These are phyloP conservation scores for Teunomyces cretensis DNA, from an alignment of 805 yeast species.

Conservation along the genomic window DNA sequence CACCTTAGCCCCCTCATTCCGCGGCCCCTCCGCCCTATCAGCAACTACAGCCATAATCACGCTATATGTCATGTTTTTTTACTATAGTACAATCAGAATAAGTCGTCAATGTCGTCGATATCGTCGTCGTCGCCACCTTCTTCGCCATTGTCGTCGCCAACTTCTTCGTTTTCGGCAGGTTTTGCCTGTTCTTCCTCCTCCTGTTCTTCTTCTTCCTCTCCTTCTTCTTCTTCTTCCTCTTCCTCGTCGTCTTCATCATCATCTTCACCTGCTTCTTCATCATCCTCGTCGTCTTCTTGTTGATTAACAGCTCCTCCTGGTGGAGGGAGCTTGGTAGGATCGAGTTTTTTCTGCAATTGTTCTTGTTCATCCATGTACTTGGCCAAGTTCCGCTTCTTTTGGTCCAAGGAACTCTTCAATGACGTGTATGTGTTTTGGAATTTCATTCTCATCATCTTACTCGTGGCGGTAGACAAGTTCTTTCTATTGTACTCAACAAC, in stretches of 20 bases:
- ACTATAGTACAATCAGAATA: conserved; percentile 19
- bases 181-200: conserved; percentile 17
- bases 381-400: conserved; percentile 66
- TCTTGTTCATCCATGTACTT: conserved; percentile 27
- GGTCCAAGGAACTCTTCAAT: conserved; percentile 76
- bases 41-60: no score
- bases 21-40: neutral
- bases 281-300: conserved; percentile 12
- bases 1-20: neutral
- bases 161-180: conserved; percentile 17
- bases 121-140: conserved; percentile 14
- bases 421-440: conserved; percentile 78
- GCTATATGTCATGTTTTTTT: no score
- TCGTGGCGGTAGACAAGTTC: conserved; percentile 70
- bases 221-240: conserved; percentile 16
- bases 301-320: neutral
- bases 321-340: conserved; percentile 22
- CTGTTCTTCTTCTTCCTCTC: conserved; percentile 13
- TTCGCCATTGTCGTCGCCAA: conserved; percentile 14
- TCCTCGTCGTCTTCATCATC: conserved; percentile 27
- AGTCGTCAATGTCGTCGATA: conserved; percentile 40
- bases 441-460: conserved; percentile 84
- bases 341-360: conserved; percentile 22
- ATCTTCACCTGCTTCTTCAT: conserved; percentile 17
- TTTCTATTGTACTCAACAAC: conserved; percentile 74